Conservation (phyloP, 441 rosid species). For the Adansonia grandidieri region DNA sequence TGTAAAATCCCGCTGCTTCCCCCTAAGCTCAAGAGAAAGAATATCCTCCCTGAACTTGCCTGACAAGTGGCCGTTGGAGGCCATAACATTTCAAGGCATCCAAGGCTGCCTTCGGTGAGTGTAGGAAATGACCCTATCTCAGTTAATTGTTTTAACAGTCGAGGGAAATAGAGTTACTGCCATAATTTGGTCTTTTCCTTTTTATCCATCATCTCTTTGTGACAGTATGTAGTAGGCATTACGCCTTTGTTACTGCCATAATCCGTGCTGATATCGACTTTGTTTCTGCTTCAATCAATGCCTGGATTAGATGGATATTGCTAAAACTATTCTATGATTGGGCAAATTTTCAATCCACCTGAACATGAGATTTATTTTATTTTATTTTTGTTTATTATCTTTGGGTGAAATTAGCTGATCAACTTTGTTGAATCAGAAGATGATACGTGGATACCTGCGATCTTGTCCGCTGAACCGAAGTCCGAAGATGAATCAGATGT, state of each 20-base stretch:
- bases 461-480: constrained; percentile 26
- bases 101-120: constrained; percentile 25
- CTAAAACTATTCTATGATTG: background rate
- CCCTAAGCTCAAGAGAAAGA: background rate
- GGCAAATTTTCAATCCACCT: background rate
- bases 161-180: too few species aligned
- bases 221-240: too few species aligned
- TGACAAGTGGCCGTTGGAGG: constrained; percentile 29
- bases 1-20: background rate
- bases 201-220: too few species aligned
- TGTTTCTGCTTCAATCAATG: too few species aligned
- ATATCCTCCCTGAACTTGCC: background rate
- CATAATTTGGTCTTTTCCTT: too few species aligned
- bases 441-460: constrained; percentile 38
- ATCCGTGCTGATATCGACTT: too few species aligned
- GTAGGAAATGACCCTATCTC: background rate
- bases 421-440: constrained; percentile 41
- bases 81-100: constrained; percentile 25
- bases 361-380: background rate
- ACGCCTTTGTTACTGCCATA: too few species aligned
- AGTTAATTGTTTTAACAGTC: too few species aligned
- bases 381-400: background rate
- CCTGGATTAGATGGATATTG: too few species aligned
- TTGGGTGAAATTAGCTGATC: constrained; percentile 40
- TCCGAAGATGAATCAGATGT: constrained; percentile 45